Conservation (phyloP, 148 eudicot species). For the Heliamphora exappendiculata region DNA sequence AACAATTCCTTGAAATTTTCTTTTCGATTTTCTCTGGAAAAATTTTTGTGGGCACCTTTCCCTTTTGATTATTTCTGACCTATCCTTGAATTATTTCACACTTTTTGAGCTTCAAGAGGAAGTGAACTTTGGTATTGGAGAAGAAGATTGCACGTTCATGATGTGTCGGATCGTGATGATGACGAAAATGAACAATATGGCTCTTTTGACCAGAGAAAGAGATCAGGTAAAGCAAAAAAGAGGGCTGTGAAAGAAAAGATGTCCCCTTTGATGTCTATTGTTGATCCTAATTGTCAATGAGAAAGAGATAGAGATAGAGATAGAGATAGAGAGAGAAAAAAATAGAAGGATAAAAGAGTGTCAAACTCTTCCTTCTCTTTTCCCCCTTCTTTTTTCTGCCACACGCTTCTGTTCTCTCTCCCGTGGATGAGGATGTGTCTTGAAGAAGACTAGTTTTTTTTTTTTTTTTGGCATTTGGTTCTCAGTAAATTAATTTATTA, state of each 20-base stretch:
- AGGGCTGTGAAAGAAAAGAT: conserved; percentile 13
- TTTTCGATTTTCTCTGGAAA: not conserved
- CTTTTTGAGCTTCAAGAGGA: conserved; percentile 23
- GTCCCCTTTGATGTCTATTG: conserved; percentile 29
- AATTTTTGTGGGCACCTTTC: not conserved
- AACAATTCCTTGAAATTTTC: not conserved
- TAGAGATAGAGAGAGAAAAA: too few species aligned
- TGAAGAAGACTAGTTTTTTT: not conserved
- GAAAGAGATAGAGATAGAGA: conserved; percentile 4
- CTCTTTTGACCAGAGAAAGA: conserved; percentile 26
- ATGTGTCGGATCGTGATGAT: conserved; percentile 14
- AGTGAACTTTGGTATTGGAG: conserved; percentile 21
- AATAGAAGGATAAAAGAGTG: conserved; percentile 6
- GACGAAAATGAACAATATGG: not conserved
- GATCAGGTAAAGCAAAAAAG: conserved; percentile 20
- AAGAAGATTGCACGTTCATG: conserved; percentile 13
- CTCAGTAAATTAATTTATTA: not conserved
- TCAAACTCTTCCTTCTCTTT: not conserved
- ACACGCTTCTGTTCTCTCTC: conserved; percentile 26
- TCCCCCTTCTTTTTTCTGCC: not conserved
- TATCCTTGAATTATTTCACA: conserved; percentile 16
- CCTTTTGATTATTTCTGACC: conserved; percentile 11
- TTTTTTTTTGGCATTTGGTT: not conserved
- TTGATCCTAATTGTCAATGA: conserved; percentile 20
- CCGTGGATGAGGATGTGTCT: conserved; percentile 7